phyloP scores from a whole-genome alignment of 495 filamentous ascomycete genomes.

The Xylaria sp. region DNA sequence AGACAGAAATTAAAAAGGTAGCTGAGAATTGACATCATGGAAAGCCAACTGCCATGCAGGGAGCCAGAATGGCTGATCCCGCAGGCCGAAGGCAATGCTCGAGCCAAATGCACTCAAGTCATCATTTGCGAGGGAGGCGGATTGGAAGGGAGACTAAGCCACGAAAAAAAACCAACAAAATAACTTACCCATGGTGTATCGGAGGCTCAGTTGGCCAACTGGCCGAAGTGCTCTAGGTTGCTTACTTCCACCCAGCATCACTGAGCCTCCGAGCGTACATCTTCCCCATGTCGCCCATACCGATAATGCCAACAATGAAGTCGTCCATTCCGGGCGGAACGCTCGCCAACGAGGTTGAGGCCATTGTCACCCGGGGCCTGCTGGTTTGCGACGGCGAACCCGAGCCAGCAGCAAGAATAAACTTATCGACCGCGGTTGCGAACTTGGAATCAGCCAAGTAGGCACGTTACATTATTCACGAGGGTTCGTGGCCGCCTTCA shows the following conservation, averaged over 20 bases:
- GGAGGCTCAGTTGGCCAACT: conserved; percentile 29
- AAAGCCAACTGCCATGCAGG: conserved; percentile 54
- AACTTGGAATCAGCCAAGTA: background rate
- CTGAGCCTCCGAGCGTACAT: conserved; percentile 94
- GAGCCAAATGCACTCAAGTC: conserved; percentile 99
- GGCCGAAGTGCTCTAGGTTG: conserved; percentile 28
- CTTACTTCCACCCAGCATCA: conserved; percentile 93
- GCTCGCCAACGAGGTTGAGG: conserved; percentile 24
- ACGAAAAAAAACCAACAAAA: too few species aligned
- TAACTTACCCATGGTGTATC: conserved; percentile 34
- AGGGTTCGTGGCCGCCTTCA: background rate
- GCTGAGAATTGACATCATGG: conserved; percentile 98
- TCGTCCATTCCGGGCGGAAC: conserved; percentile 59
- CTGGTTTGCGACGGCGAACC: background rate
- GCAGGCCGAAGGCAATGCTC: conserved; percentile 72
- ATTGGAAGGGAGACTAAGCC: conserved; percentile 34
- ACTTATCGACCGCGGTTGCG: background rate
- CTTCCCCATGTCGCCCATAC: conserved; percentile 99
- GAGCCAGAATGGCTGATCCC: conserved; percentile 46
- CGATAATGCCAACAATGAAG: conserved; percentile 88
- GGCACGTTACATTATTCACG: conserved; percentile 20
- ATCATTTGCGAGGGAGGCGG: conserved; percentile 67
- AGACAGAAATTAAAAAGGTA: conserved; percentile 93
- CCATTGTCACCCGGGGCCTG: conserved; percentile 28
- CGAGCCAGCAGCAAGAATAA: background rate